These are phyloP conservation scores for Syncephalis fuscata DNA, from an alignment of 371 early-diverging fungal genomes.

Conservation along the genomic window DNA sequence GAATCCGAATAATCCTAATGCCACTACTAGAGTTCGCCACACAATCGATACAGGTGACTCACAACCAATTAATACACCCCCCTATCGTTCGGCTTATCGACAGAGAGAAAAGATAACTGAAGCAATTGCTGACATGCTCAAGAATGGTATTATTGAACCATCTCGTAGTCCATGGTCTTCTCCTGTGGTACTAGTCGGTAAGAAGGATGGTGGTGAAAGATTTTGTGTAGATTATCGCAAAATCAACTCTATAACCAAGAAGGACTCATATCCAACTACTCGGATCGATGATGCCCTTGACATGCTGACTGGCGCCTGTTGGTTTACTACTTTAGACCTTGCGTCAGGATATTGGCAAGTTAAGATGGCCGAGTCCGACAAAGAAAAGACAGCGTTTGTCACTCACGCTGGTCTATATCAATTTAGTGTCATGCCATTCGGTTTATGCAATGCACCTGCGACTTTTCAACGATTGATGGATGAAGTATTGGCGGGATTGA, in stretches of 20 bases:
- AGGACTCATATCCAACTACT: conserved; percentile 18
- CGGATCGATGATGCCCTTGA: conserved; percentile 17
- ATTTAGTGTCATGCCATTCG: conserved; percentile 17
- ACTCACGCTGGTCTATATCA: no score
- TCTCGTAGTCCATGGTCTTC: conserved; percentile 11
- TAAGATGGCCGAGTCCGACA: no score
- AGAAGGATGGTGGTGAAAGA: conserved; percentile 14
- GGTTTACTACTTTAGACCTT: no score
- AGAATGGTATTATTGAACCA: conserved; percentile 10
- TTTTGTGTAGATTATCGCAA: conserved; percentile 17
- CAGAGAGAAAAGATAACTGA: conserved; percentile 2
- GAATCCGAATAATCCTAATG: no score
- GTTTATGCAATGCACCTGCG: conserved; percentile 16
- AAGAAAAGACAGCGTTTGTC: no score
- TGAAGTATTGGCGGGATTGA: conserved; percentile 11
- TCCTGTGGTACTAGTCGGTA: conserved; percentile 13
- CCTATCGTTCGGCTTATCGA: no score
- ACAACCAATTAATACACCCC: background rate
- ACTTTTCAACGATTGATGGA: conserved; percentile 18
- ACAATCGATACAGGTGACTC: background rate
- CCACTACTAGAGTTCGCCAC: no score
- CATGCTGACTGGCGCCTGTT: conserved; percentile 9
- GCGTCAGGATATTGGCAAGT: no score
- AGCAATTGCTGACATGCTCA: conserved; percentile 9
- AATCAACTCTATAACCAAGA: conserved; percentile 18